Percentiles rank a stretch among this genome's conserved stretches.
Conservation (phyloP, 2,329 filamentous ascomycete genomes). For the Cladosporium sp. region DNA sequence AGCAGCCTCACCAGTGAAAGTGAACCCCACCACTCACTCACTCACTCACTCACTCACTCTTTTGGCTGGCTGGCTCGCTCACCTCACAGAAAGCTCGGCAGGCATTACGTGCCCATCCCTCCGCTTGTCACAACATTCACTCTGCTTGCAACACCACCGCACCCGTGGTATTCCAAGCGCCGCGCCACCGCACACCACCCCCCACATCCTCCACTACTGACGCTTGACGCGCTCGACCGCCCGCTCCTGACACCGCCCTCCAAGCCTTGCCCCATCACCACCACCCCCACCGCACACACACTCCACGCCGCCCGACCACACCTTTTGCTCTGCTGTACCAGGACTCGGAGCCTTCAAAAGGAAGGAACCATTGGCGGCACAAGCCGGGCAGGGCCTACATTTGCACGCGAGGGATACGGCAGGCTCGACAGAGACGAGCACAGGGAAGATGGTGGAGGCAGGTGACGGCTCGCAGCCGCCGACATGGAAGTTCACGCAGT, state of each 20-base stretch:
- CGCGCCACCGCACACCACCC: not conserved
- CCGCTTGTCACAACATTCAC: not conserved
- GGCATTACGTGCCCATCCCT: slow-evolving; percentile 6
- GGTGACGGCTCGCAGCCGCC: slow-evolving; percentile 75
- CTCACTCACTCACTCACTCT: too few relatives aligned
- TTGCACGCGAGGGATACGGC: slow-evolving; percentile 16
- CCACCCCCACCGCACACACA: not conserved
- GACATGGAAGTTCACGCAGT: slow-evolving; percentile 99
- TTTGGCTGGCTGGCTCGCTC: not conserved
- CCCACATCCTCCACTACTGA: not conserved
- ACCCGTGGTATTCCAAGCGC: not conserved
- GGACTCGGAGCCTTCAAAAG: not conserved
- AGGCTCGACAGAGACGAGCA: slow-evolving; percentile 16
- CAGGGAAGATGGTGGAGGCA: slow-evolving; percentile 86
- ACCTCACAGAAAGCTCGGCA: slow-evolving; percentile 8
- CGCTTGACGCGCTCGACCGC: slow-evolving; percentile 8
- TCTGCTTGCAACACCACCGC: not conserved
- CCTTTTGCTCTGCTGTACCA: slow-evolving; percentile 6
- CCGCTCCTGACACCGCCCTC: slow-evolving; percentile 18
- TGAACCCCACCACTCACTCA: not conserved
- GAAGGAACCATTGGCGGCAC: slow-evolving; percentile 17
- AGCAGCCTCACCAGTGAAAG: not conserved
- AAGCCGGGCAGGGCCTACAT: slow-evolving; percentile 15
- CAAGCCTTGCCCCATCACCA: not conserved
- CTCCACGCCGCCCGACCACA: not conserved